A percentile compares a stretch with the other conserved stretches of the same genome.
phyloP scores from a whole-genome alignment of 495 filamentous ascomycete species.

The Staphylotrichum longicolle region DNA sequence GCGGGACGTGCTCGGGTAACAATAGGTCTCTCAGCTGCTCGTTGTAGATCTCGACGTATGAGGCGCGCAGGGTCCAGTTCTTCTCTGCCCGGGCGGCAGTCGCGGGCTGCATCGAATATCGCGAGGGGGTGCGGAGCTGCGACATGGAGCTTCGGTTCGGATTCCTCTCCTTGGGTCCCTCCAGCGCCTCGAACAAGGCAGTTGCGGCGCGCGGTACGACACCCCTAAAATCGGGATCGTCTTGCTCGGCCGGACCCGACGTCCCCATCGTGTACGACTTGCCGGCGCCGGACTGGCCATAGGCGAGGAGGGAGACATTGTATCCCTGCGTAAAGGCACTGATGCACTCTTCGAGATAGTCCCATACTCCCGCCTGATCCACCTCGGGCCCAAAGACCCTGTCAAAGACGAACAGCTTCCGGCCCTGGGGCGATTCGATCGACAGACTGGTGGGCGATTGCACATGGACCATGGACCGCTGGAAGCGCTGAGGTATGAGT shows the following conservation, averaged over 20 bases:
- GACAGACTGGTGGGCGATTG: conserved; percentile 78
- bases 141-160: conserved; percentile 65
- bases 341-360: conserved; percentile 89
- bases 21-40: conserved; percentile 91
- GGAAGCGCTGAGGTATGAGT: conserved; percentile 92
- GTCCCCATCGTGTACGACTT: conserved; percentile 99
- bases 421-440: conserved; percentile 86
- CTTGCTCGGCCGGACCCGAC: conserved; percentile 79
- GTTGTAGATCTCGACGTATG: conserved; percentile 99
- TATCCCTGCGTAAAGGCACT: conserved; percentile 91
- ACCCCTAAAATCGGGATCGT: conserved; percentile 77
- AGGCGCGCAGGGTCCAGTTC: conserved; percentile 91
- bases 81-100: conserved; percentile 55
- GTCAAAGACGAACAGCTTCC: conserved; percentile 95
- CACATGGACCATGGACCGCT: conserved; percentile 87
- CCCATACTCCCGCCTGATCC: conserved; percentile 88
- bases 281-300: conserved; percentile 98
- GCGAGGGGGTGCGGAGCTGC: conserved; percentile 74
- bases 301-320: conserved; percentile 97
- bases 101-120: conserved; percentile 64
- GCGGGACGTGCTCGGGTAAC: conserved; percentile 68
- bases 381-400: conserved; percentile 84
- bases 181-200: conserved; percentile 84
- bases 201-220: conserved; percentile 89
- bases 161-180: conserved; percentile 48